Conservation (phyloP, 163 green algal species). For the Trebouxia gelatinosa region DNA sequence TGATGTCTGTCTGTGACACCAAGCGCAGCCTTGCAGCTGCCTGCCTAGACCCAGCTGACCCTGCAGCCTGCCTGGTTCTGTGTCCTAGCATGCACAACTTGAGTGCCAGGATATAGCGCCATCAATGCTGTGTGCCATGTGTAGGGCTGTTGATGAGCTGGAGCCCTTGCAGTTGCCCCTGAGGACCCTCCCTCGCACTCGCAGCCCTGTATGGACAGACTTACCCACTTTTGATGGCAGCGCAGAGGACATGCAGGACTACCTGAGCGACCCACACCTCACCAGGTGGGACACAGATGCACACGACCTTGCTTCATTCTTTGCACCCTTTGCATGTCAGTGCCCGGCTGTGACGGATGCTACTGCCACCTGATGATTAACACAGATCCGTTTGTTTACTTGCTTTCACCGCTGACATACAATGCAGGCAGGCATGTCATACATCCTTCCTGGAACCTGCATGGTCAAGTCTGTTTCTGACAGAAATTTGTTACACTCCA, state of each 20-base stretch:
- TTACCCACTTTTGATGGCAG: neutral
- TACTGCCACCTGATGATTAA: neutral
- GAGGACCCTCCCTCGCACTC: neutral
- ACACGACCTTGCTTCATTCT: neutral
- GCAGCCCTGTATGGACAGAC: neutral
- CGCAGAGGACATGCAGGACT: slow-evolving; percentile 13
- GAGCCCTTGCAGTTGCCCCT: neutral
- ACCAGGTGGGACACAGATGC: neutral
- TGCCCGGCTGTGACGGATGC: no score
- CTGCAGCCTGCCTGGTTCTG: no score
- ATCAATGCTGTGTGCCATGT: neutral
- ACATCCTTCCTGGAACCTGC: neutral
- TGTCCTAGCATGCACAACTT: no score
- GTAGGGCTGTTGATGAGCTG: neutral
- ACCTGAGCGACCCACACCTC: slow-evolving; percentile 4
- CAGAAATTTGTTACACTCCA: no score
- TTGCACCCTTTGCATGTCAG: neutral
- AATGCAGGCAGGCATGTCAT: neutral
- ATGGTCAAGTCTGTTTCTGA: neutral
- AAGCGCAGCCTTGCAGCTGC: no score
- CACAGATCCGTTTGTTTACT: neutral
- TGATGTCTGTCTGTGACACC: no score
- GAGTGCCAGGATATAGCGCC: neutral
- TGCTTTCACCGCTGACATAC: slow-evolving; percentile 2
- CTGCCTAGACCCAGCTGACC: no score